A percentile compares a stretch with the other conserved stretches of the same genome.
phyloP scores from a whole-genome alignment of 2,329 filamentous ascomycete species.

The Alternaria arborescens region DNA sequence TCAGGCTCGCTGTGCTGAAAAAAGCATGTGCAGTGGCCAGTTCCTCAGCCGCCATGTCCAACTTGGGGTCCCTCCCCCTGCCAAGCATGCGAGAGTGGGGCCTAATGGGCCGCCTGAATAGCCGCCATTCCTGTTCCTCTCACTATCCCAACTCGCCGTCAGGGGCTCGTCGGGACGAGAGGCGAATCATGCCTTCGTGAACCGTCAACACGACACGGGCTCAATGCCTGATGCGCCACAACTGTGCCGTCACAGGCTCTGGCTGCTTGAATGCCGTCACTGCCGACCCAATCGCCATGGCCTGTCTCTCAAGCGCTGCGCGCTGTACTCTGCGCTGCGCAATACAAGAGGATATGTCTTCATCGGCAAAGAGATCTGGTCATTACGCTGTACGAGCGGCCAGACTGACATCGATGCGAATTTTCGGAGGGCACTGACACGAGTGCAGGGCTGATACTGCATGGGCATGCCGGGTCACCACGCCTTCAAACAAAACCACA shows the following conservation, averaged over 20 bases:
- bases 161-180: constrained; percentile 31
- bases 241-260: constrained; percentile 2
- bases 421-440: constrained; percentile 13
- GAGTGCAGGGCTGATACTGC: constrained; percentile 26
- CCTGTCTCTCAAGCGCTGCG: neutral
- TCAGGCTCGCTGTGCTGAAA: constrained; percentile 7
- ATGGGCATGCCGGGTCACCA: constrained; percentile 32
- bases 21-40: constrained; percentile 14
- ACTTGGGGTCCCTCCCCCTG: constrained; percentile 33
- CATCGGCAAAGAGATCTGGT: neutral
- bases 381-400: constrained; percentile 14
- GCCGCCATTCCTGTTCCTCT: constrained; percentile 36
- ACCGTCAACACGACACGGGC: constrained; percentile 17
- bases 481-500: constrained; percentile 28
- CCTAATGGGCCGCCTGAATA: constrained; percentile 18
- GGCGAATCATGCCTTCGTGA: constrained; percentile 34
- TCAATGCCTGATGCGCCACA: constrained; percentile 22
- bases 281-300: neutral
- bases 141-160: constrained; percentile 28
- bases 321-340: neutral
- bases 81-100: constrained; percentile 37
- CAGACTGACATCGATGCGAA: constrained; percentile 14
- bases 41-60: constrained; percentile 19
- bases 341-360: neutral
- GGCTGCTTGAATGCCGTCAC: neutral